Percentiles rank a stretch among this genome's conserved stretches.
Conservation (phyloP, 2,329 filamentous ascomycete species). For the Aphanoascus verrucosus region DNA sequence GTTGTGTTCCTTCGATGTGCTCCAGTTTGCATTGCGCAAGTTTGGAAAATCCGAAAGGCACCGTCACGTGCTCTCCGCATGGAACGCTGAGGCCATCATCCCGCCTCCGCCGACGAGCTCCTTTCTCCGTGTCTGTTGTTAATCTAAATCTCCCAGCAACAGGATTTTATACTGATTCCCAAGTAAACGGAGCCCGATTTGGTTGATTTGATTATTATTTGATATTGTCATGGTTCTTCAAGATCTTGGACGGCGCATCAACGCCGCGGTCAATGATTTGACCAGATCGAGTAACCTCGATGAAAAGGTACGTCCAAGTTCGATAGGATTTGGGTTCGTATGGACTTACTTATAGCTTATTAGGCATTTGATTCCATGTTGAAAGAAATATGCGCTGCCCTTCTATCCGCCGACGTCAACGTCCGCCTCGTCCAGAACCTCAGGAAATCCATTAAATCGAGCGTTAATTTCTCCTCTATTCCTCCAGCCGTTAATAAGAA, state of each 20-base stretch:
- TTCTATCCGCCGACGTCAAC: slow-evolving; percentile 95
- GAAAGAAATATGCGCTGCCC: slow-evolving; percentile 92
- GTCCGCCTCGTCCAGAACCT: slow-evolving; percentile 83
- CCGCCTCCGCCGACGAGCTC: neutral
- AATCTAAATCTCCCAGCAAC: too few relatives aligned
- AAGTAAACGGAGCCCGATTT: neutral
- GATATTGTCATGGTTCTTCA: slow-evolving; percentile 75
- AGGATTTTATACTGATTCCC: neutral
- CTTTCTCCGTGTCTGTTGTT: too few relatives aligned
- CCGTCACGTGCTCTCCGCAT: neutral
- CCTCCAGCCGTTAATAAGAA: slow-evolving; percentile 94
- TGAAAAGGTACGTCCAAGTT: slow-evolving; percentile 59
- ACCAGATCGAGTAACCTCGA: slow-evolving; percentile 87
- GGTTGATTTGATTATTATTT: neutral
- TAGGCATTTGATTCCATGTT: slow-evolving; percentile 96
- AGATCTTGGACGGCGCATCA: slow-evolving; percentile 97
- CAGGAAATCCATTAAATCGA: slow-evolving; percentile 79
- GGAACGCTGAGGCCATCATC: neutral
- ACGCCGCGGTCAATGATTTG: slow-evolving; percentile 86
- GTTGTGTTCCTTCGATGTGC: neutral
- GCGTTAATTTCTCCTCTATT: slow-evolving; percentile 91
- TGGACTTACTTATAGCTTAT: slow-evolving; percentile 9
- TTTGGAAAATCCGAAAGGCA: neutral
- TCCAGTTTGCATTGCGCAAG: neutral
- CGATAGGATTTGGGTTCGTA: neutral